Percentiles rank a stretch among this genome's conserved stretches.
Evolutionary conservation across 257 asterid species (phyloP).

Genomic region (Leptodermis oblonga): DNA sequence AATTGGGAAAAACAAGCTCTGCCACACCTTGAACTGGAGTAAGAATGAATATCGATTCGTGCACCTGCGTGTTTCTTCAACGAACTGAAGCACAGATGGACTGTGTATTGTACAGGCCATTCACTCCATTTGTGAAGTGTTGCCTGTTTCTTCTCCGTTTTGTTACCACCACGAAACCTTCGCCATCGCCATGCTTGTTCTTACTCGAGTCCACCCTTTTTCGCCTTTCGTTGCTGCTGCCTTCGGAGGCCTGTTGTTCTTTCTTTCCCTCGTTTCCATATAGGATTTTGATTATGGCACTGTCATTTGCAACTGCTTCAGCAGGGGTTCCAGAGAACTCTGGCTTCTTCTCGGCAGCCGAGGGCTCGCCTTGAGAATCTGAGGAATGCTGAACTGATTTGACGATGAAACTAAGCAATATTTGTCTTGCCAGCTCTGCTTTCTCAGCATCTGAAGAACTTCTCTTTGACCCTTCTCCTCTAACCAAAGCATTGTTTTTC

Average conservation of each 20-base stretch:
- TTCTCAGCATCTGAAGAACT: slow-evolving; percentile 58
- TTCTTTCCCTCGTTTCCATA: slow-evolving; percentile 53
- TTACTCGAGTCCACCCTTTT: slow-evolving; percentile 31
- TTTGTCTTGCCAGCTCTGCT: slow-evolving; percentile 90
- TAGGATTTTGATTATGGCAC: slow-evolving; percentile 67
- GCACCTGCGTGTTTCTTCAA: slow-evolving; percentile 33
- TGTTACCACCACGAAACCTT: slow-evolving; percentile 85
- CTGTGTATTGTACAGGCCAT: slow-evolving; percentile 69
- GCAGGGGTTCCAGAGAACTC: slow-evolving; percentile 49
- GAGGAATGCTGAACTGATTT: slow-evolving; percentile 79
- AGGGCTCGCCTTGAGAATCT: slow-evolving; percentile 37
- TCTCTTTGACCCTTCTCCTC: slow-evolving; percentile 46
- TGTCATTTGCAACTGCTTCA: slow-evolving; percentile 76
- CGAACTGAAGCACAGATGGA: slow-evolving; percentile 82
- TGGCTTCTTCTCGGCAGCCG: slow-evolving; percentile 40
- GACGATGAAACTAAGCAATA: slow-evolving; percentile 86
- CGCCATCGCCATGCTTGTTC: slow-evolving; percentile 56
- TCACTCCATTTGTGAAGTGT: slow-evolving; percentile 59
- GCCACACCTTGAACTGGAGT: not conserved
- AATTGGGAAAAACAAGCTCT: not conserved
- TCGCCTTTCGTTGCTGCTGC: slow-evolving; percentile 23
- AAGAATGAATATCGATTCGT: not conserved
- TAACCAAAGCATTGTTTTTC: slow-evolving; percentile 31
- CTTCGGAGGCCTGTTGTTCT: slow-evolving; percentile 28
- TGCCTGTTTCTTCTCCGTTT: slow-evolving; percentile 82